Evolutionary conservation across 2,329 filamentous ascomycete genomes (phyloP), one percentile per base, ranked within the genome.

Genomic region (Ophiognomonia clavigignenti-juglandacearum): DNA sequence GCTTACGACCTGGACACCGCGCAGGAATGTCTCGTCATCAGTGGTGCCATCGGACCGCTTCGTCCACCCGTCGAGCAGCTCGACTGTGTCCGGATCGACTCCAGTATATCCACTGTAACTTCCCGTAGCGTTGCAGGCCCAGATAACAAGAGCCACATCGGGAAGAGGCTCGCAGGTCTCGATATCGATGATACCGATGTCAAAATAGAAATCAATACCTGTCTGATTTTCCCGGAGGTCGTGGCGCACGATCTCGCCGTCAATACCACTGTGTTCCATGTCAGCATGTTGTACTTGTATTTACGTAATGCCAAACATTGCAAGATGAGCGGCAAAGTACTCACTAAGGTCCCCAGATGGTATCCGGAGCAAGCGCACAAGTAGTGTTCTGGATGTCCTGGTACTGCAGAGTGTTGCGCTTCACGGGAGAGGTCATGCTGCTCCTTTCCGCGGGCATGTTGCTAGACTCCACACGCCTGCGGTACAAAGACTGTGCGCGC

Each of bases 1-100:
- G n/a, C n/a, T n/a, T n/a, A n/a, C n/a, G 37, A 61, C 50, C 53
- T 73, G 70, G 39, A 73, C 61, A 19, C 70, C 71, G 16, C 71
- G 70, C 18, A 72, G 59, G 55, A 64, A 71, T 10, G 69, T 72
- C 4, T 59, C 58, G 56, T 72, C 58, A 2, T 73, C 55, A 35
- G 69, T 69, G 2, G 44, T 32, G n/a, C 34, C 36, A 27, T 47
- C 44, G 18, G 40, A 36, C 6, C 34, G 35, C 34, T 52, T 51
- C 1, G 57, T 54, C 48, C 68, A 65, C 41, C 61, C 61, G 16
- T 48, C 53, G n/a, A 53, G 57, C 6, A 51, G 53, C 11, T 43
- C 32, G n/a, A 43, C 41, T 8, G 41, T 43, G n/a, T 43, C 41
- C 23, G 41, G 41, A 18, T 37, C 31, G 41, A 43, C 41, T 7